Percentiles rank a stretch among this genome's conserved stretches.
These are phyloP conservation scores for Sphaerostilbella broomeana DNA, from an alignment of 2,329 filamentous ascomycete species.

Conservation along the genomic window DNA sequence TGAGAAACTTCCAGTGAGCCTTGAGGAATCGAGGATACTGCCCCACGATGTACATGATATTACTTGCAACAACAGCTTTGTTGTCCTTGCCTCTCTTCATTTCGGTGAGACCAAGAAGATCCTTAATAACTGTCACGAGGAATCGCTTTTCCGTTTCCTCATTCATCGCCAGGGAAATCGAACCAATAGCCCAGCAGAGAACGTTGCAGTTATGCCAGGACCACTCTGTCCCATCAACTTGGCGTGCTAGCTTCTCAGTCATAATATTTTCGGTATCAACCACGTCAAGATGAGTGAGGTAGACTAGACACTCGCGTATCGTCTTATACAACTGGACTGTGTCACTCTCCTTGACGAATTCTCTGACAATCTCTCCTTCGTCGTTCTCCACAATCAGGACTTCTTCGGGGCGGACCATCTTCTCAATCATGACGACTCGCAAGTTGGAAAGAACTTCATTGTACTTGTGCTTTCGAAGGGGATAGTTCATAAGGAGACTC, in stretches of 20 bases:
- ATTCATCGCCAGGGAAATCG: conserved; percentile 98
- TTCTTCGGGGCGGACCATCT: conserved; percentile 98
- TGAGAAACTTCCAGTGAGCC: conserved; percentile 99
- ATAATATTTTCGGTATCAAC: conserved; percentile 98
- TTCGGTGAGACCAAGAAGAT: conserved; percentile 90
- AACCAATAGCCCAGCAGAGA: conserved; percentile 97
- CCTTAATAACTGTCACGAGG: conserved; percentile 97
- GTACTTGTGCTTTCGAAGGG: conserved; percentile 96
- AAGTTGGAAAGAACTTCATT: conserved; percentile 89
- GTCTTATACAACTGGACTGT: conserved; percentile 99
- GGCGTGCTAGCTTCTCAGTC: conserved; percentile 93
- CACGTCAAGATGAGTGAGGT: conserved; percentile 94
- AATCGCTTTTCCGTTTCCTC: conserved; percentile 99
- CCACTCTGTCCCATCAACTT: conserved; percentile 95
- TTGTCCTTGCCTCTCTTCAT: conserved; percentile 99
- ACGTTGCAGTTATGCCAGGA: conserved; percentile 99
- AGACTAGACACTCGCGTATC: conserved; percentile 92
- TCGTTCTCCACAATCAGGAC: conserved; percentile 99
- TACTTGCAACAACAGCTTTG: conserved; percentile 97
- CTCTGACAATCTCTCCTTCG: conserved; percentile 95
- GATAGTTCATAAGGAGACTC: conserved; percentile 77
- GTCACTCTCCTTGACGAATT: conserved; percentile 98
- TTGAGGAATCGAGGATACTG: conserved; percentile 98
- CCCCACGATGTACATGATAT: conserved; percentile 99
- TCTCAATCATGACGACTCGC: conserved; percentile 97